Evolutionary conservation across 2,329 filamentous ascomycete species (phyloP), one percentile per base, ranked within the genome.

Genomic region (Exophiala bonariae): DNA sequence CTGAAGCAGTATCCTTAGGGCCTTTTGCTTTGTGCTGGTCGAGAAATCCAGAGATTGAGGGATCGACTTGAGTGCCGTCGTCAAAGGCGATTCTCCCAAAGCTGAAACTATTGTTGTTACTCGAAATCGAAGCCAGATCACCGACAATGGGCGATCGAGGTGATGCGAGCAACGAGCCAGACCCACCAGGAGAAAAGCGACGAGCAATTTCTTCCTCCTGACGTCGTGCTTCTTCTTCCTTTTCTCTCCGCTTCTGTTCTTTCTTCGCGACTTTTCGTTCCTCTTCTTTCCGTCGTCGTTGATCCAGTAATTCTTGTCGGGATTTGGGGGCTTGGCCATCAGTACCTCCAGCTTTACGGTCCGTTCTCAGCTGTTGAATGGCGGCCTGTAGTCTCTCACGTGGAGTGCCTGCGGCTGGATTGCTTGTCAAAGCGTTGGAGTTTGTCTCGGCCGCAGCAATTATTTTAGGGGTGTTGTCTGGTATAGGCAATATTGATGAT

Each of bases 1-100:
- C 89, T 1, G 89, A 89, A 64, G 88, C 88, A 37, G 88, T 77
- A 66, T 99, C 93, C 47, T 85, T 86, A 1, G 89, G 86, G 0
- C 91, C 91, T 69, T 88, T 90, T 67, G 83, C 85, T 72, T 87
- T 89, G 62, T 80, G 80, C 13, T 44, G 42, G 31, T 54, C 42
- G 44, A 85, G 84, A 13, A 87, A 69, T 14, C 86, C 71, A 34
- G 72, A 73, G 4, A 74, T 74, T 47, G 85, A 82, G 51, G 88
- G 80, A 41, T 92, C 88, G 39, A 95, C 77, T 54, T 86, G 80
- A 41, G 89, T 80, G 31, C 92, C 92, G 63, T 97, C 92, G 3
- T 81, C 81, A 65, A 97, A 99, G 9, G 89, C 83, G n/a, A 99
- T 83, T 28, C 89, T 85, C 23, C 91, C 90, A 66, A 97, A 99